These are phyloP conservation scores for Neophaeococcomyces aloes DNA, from an alignment of 2,329 filamentous ascomycete genomes.

Conservation along the genomic window DNA sequence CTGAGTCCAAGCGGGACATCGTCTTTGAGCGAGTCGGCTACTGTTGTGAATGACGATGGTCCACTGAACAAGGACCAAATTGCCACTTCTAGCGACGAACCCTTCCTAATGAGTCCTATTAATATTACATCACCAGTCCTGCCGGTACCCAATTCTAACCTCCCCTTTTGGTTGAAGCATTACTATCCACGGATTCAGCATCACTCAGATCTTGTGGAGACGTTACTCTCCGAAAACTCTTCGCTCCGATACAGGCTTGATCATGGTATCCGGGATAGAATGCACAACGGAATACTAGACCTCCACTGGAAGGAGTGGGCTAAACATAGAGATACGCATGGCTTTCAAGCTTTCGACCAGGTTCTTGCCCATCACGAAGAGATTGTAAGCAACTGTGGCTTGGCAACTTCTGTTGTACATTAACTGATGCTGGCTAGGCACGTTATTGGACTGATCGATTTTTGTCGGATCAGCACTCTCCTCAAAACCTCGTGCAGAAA, in stretches of 20 bases:
- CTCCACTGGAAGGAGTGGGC: constrained; percentile 7
- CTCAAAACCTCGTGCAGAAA: too few species aligned
- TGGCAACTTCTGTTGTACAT: background rate
- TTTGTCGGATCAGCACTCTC: too few species aligned
- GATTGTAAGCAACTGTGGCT: background rate
- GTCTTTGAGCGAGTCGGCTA: background rate
- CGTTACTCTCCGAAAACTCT: background rate
- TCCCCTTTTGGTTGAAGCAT: background rate
- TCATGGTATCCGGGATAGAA: constrained; percentile 1
- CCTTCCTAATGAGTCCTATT: background rate
- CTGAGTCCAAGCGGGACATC: background rate
- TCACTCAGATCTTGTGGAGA: constrained; percentile 6
- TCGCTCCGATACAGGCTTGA: constrained; percentile 1
- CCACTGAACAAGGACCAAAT: too few species aligned
- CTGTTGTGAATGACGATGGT: background rate
- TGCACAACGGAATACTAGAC: constrained; percentile 4
- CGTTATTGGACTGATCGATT: background rate
- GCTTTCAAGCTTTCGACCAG: background rate
- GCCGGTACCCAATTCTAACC: background rate
- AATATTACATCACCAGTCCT: background rate
- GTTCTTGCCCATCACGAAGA: background rate
- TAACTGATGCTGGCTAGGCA: background rate
- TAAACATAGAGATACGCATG: background rate
- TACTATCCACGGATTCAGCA: constrained; percentile 2
- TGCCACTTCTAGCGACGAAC: background rate